Evolutionary conservation across 2,329 filamentous ascomycete genomes (phyloP), one percentile per base, ranked within the genome.

Genomic region (Pyrenophora seminiperda): DNA sequence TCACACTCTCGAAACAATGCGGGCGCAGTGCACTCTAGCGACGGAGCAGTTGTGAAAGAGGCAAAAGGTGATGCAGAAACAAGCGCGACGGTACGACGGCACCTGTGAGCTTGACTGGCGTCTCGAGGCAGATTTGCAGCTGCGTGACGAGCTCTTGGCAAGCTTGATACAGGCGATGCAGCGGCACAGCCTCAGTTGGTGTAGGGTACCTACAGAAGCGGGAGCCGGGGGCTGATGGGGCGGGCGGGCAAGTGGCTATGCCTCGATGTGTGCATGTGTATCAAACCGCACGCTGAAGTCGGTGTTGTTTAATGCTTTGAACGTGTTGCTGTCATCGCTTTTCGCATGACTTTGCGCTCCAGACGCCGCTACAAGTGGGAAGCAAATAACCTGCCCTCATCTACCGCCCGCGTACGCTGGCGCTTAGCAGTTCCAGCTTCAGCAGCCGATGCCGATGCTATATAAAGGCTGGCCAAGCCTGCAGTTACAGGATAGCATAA

Each of bases 121-220:
- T 61, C 59, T 67, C 66, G 65, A 70, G 66, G 68, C 67, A 70
- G 67, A 69, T 65, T 71, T 60, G 50, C 62, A 62, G 60, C 59
- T 56, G 58, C 58, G 65, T 64, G 63, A 65, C 62, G 58, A 43
- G 53, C 53, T 54, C 59, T 62, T 60, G 61, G 62, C 64, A 47
- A 51, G 59, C 58, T 66, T 63, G 60, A 63, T 61, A 60, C 58
- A 63, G 24, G 24, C 24, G 24, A 27, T 27, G 13, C 24, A 51
- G 51, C 56, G 49, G 62, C 69, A 72, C 67, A 72, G 69, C 68
- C 68, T 67, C 67, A 68, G 62, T 47, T 56, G 58, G 55, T 58
- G 38, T 50, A 27, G 24, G 24, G n/a, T n/a, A n/a, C n/a, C n/a
- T 27, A 53, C 47, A 52, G 58, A 59, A 52, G 59, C 56, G 61